A percentile compares a stretch with the other conserved stretches of the same genome.
These are phyloP conservation scores for Extremus antarcticus DNA, from an alignment of 495 filamentous ascomycete species.

Conservation along the genomic window DNA sequence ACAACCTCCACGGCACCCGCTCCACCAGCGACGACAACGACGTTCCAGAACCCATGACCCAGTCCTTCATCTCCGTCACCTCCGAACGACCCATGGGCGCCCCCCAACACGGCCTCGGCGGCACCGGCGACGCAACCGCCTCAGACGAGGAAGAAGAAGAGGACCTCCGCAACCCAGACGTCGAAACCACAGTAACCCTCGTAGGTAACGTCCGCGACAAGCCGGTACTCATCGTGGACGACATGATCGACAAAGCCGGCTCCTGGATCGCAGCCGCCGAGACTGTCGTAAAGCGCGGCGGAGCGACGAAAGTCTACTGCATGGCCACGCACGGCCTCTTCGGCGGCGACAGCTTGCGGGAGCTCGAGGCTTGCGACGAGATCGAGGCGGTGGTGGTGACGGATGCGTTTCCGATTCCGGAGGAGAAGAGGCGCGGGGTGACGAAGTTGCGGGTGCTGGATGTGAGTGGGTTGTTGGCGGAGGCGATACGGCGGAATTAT, in stretches of 20 bases:
- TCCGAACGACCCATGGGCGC: constrained; percentile 28
- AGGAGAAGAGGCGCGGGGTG: constrained; percentile 52
- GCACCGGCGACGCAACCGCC: constrained; percentile 65
- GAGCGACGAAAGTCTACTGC: constrained; percentile 88
- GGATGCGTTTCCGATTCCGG: constrained; percentile 84
- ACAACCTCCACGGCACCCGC: constrained; percentile 28
- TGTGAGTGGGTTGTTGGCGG: constrained; percentile 72
- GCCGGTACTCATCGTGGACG: constrained; percentile 88
- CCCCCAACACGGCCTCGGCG: constrained; percentile 55
- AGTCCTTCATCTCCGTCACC: constrained; percentile 52
- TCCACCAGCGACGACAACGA: constrained; percentile 35
- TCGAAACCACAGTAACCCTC: constrained; percentile 89
- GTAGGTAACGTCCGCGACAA: constrained; percentile 83
- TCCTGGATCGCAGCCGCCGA: constrained; percentile 99
- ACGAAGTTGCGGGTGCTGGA: constrained; percentile 86
- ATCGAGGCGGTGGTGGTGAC: constrained; percentile 93
- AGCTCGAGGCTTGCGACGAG: constrained; percentile 82
- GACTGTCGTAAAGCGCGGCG: constrained; percentile 85
- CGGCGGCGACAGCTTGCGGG: constrained; percentile 74
- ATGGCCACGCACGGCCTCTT: constrained; percentile 96
- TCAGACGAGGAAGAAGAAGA: constrained; percentile 87
- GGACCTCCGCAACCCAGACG: constrained; percentile 54
- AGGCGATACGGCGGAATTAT: constrained; percentile 91
- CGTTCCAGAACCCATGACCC: constrained; percentile 47
- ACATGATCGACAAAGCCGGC: constrained; percentile 96